Evolutionary conservation across 208 protist genomes (phyloP).

Genomic region (Acanthamoeba healyi): DNA sequence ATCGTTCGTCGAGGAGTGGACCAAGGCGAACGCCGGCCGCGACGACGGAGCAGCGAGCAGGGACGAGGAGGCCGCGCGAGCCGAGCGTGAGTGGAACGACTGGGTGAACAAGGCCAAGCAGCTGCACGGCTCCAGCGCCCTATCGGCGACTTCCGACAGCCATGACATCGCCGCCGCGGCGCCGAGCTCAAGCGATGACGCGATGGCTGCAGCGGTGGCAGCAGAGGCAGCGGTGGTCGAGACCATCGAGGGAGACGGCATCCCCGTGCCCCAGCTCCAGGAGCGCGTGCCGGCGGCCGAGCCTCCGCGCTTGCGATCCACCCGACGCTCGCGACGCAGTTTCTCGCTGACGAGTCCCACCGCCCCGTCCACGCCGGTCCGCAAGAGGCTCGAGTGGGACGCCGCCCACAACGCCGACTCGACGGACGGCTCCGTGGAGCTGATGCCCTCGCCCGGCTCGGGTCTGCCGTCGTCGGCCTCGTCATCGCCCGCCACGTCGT

Average conservation of each 20-base stretch:
- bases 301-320: slow-evolving; percentile 12
- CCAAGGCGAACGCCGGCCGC: too few relatives aligned
- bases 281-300: background rate
- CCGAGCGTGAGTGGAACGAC: slow-evolving; percentile 3
- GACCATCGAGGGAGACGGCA: background rate
- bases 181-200: background rate
- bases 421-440: background rate
- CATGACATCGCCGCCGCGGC: background rate
- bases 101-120: background rate
- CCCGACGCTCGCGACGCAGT: slow-evolving; percentile 11
- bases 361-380: slow-evolving; percentile 13
- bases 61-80: background rate
- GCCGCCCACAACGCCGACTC: background rate
- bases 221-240: background rate
- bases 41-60: too few relatives aligned
- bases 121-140: too few relatives aligned
- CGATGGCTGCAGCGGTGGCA: too few relatives aligned
- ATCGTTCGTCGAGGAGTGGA: background rate
- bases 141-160: too few relatives aligned
- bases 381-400: slow-evolving; percentile 49
- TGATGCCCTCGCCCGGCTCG: background rate
- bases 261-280: background rate
- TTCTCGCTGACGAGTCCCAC: slow-evolving; percentile 10
- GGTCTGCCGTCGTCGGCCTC: background rate
- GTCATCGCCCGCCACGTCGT: background rate